These are phyloP conservation scores for Juncus effusus DNA, from an alignment of 176 grass and related monocot species.

Conservation along the genomic window DNA sequence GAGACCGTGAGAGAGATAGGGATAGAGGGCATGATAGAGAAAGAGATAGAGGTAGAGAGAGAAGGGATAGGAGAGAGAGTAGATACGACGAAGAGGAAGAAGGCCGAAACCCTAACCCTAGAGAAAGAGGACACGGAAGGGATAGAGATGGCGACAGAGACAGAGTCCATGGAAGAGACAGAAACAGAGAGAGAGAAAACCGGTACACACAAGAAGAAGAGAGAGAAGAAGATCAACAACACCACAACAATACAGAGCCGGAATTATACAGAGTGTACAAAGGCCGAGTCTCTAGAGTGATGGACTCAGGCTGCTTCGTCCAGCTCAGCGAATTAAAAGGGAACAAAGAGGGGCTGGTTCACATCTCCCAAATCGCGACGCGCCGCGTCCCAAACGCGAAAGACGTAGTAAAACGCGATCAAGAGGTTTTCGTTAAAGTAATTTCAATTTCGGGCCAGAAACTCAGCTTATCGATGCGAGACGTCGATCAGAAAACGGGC, in stretches of 20 bases:
- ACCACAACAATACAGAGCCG: slow-evolving; percentile 29
- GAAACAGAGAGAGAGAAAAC: not conserved
- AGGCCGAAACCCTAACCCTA: slow-evolving; percentile 16
- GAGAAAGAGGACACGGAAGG: slow-evolving; percentile 16
- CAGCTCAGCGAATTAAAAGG: slow-evolving; percentile 51
- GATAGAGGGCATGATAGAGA: slow-evolving; percentile 27
- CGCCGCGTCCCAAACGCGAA: slow-evolving; percentile 61
- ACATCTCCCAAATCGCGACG: slow-evolving; percentile 71
- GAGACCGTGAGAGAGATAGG: slow-evolving; percentile 13
- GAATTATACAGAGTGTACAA: slow-evolving; percentile 70
- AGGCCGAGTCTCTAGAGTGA: slow-evolving; percentile 65
- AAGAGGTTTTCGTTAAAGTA: slow-evolving; percentile 80
- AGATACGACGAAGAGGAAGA: slow-evolving; percentile 44
- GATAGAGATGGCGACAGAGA: slow-evolving; percentile 24
- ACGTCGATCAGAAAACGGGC: slow-evolving; percentile 87
- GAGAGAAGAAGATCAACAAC: slow-evolving; percentile 19
- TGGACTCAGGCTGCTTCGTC: slow-evolving; percentile 81
- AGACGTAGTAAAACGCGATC: slow-evolving; percentile 67
- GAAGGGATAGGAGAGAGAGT: slow-evolving; percentile 29
- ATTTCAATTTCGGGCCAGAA: slow-evolving; percentile 70
- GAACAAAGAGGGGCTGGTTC: slow-evolving; percentile 70
- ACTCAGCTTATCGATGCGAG: slow-evolving; percentile 65
- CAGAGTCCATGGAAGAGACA: slow-evolving; percentile 25
- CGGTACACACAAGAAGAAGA: slow-evolving; percentile 16
- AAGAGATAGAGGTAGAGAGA: slow-evolving; percentile 29